Evolutionary conservation across 1,284 basidiomycete species (phyloP), one percentile per base, ranked within the genome.

Genomic region (Ustanciosporium gigantosporum): DNA sequence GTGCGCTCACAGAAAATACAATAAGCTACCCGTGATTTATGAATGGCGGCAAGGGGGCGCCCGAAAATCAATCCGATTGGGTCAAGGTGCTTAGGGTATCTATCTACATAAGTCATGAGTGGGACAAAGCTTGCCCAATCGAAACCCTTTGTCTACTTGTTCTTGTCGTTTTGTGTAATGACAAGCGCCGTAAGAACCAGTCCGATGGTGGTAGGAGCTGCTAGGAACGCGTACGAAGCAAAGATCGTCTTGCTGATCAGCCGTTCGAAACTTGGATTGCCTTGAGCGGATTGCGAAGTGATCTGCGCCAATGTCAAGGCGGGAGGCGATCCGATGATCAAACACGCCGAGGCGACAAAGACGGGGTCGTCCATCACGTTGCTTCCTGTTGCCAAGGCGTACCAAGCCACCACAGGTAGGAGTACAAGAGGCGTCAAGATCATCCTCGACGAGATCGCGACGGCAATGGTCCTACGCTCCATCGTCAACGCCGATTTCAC

Each of bases 261-360:
- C 5, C 90, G 82, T 79, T 96, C 92, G 74, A 96, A 94, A 0
- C 89, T 87, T 71, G 91, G 89, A 9, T 89, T 89, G 1, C 87
- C 87, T 22, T 62, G 32, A 5, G 61, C 68, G 2, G 86, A 88
- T 4, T 88, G 88, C 79, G 90, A 88, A 1, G 90, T 91, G 72
- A 94, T 91, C 82, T 93, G 88, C 20, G 68, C 69, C 43, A 62
- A 40, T 6, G 66, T 42, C 24, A 69, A 47, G 2, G 90, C 90
- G 0, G 90, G 88, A 1, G 90, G 90, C 4, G 87, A 88, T 5
- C 87, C 84, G 31, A 90, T 82, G 31, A 91, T 78, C 14, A 90
- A 79, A 25, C 89, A 86, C 60, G 86, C 87, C 24, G 88, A 85
- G 0, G 91, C 85, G 37, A 95, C 84, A 67, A 95, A 90, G 22